Evolutionary conservation across 495 filamentous ascomycete genomes (phyloP), one percentile per base, ranked within the genome.

Genomic region (Neurospora sp.): DNA sequence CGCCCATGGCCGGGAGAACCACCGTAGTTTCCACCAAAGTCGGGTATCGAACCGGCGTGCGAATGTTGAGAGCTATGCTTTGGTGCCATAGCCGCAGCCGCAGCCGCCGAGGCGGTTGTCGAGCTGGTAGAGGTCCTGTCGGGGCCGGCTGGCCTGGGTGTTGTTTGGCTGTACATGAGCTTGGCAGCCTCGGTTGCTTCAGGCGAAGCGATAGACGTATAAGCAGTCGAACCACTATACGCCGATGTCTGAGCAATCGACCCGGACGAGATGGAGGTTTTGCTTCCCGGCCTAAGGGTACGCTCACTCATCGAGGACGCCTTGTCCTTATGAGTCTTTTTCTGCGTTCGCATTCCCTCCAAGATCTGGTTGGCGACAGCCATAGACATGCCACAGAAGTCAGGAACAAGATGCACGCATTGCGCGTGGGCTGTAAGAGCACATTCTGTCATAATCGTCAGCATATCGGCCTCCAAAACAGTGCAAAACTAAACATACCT

Each of bases 301-400:
- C 88, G 87, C 31, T 86, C 86, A 74, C 84, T 91, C 82, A 93
- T 79, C 46, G 88, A 85, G 71, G 88, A 79, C 1, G 72, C 77
- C 74, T 83, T 84, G 20, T 83, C 82, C 69, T 86, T 84, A 68
- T 88, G 83, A 5, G 81, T 81, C 75, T 85, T 85, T 80, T 89
- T 90, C 74, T 87, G 83, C 41, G 86, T 83, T 74, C 88, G 84
- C 71, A 92, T 90, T 61, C 90, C 89, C 53, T 87, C 86, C 22
- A 98, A 84, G 72, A 99, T 98, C 79, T 97, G 89, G 79, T 98
- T 99, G 39, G 96, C 96, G 72, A 92, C 91, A 73, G 94, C 92
- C 96, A 98, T 98, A 69, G 94, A 93, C 95, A 99, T 99, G 79
- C 96, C 96, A 80, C 96, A 99, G 83, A 99, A 99, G 81, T 99